phyloP scores from a whole-genome alignment of 345 rosid species.

The Citrus inodora region DNA sequence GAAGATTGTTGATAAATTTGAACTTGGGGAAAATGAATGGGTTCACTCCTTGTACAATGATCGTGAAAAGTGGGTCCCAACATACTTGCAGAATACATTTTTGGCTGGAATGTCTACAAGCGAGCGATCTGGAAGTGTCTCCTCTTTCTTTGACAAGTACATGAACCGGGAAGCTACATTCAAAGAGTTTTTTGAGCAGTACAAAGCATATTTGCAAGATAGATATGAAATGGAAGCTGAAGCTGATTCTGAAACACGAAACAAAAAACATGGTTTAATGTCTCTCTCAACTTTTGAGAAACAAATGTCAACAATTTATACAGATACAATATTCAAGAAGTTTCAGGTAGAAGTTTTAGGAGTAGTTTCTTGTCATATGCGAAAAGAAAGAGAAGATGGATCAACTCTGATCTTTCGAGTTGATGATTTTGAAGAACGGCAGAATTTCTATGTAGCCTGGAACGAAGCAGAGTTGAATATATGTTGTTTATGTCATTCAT shows the following conservation, averaged over 20 bases:
- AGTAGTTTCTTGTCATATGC: constrained; percentile 36
- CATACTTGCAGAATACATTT: constrained; percentile 26
- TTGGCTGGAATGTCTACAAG: constrained; percentile 40
- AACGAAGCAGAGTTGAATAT: constrained; percentile 28
- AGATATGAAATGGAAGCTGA: constrained; percentile 30
- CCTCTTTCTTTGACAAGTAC: constrained; percentile 37
- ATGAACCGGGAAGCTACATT: constrained; percentile 25
- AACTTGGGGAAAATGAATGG: constrained; percentile 34
- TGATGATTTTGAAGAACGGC: constrained; percentile 33
- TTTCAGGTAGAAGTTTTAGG: constrained; percentile 45
- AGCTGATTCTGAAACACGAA: constrained; percentile 25
- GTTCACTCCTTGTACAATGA: constrained; percentile 29
- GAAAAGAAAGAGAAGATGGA: constrained; percentile 29
- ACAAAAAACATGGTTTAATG: constrained; percentile 23
- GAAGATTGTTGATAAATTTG: constrained; percentile 37
- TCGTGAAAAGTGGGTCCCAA: constrained; percentile 42
- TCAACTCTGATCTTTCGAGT: constrained; percentile 24
- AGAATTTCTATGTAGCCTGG: constrained; percentile 29
- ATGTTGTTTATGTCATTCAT: constrained; percentile 35
- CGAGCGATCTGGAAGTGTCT: constrained; percentile 26
- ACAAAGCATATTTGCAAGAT: constrained; percentile 23
- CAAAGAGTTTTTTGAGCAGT: constrained; percentile 38
- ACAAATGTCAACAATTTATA: constrained; percentile 33
- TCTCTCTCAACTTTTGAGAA: constrained; percentile 38
- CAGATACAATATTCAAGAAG: constrained; percentile 36